Base-by-base conservation (phyloP, 768 basidiomycete genomes). In the Amanita inopinata region DNA sequence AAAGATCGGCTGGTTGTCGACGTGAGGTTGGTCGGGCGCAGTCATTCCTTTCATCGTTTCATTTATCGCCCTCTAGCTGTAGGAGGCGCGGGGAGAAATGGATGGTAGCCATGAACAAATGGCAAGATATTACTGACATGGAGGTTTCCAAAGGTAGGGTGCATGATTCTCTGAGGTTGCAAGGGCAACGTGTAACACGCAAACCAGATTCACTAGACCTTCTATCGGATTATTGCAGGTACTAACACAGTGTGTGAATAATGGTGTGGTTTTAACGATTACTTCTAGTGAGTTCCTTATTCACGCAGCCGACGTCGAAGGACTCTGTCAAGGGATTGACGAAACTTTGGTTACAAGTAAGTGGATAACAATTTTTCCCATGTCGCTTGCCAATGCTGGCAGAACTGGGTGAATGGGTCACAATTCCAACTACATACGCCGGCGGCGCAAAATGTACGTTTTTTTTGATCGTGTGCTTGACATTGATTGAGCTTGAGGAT, bases 301-400 rank as follows among this genome's bases (percentile, higher is more conserved):
- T 19, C 96, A 99, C 60, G 94, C 96, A 0, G 96, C 96, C n/a
- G 96, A 98, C 51, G 93, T 99, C 6, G 96, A 99, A 60, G 96
- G 96, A 0, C 64, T 98, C 17, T 98, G 96, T 58, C 80, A 92
- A 64, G 96, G 96, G 1, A 92, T 98, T 46, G 96, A 99, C 58
- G 77, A 89, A 55, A 78, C 80, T 12, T 73, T 99, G 3, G 94
- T 98, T 2, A 49, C 61, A 47, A 80, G 93, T 87, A 46, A 45
- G 82, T 65, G 19, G 23, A 12, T 18, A 36, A 3, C 5, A 19
- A n/a, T 28, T 18, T n/a, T 18, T 18, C 14, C n/a, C 0, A 20
- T 4, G 15, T 14, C 22, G 17, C 33, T 17, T 24, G 33, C 45
- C 59, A 28, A 56, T 50, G 7, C 19, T 14, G 20, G 6, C 28